Evolutionary conservation across 352 stramenopile genomes (phyloP).

Genomic region (Phytophthora melonis): DNA sequence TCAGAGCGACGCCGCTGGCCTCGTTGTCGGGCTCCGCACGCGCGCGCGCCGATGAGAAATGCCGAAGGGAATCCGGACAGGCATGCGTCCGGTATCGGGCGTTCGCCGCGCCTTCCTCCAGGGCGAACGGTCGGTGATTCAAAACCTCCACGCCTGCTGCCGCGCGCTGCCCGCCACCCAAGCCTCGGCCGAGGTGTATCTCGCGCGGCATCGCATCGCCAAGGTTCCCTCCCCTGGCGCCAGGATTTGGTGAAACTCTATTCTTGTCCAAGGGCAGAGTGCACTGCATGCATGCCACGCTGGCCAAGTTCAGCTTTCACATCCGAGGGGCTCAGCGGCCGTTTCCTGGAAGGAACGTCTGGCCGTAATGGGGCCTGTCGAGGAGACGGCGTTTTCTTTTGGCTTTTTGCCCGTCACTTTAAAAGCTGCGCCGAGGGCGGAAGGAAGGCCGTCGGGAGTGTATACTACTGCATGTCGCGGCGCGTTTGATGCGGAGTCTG

Average conservation of each 20-base stretch:
- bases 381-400: neutral
- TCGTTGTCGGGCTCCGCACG: constrained; percentile 1
- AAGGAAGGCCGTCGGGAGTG: constrained; percentile 14
- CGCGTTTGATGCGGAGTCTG: constrained; percentile 40
- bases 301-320: constrained; percentile 16
- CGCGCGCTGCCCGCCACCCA: constrained; percentile 13
- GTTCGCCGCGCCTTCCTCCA: constrained; percentile 26
- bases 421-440: constrained; percentile 14
- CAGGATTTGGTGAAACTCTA: constrained; percentile 28
- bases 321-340: constrained; percentile 2
- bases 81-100: constrained; percentile 20
- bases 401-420: constrained; percentile 25
- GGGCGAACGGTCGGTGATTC: constrained; percentile 20
- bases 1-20: neutral
- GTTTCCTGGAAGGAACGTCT: constrained; percentile 37
- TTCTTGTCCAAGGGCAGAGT: constrained; percentile 20
- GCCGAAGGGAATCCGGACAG: constrained; percentile 10
- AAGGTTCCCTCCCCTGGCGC: constrained; percentile 6
- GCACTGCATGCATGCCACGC: constrained; percentile 19
- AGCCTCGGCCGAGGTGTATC: neutral
- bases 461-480: constrained; percentile 35
- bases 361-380: constrained; percentile 14
- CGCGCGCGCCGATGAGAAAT: constrained; percentile 24
- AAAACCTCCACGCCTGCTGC: constrained; percentile 25
- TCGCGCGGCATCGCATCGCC: constrained; percentile 26